Conservation (phyloP, 1,284 basidiomycete genomes). For the Thelephora terrestris region DNA sequence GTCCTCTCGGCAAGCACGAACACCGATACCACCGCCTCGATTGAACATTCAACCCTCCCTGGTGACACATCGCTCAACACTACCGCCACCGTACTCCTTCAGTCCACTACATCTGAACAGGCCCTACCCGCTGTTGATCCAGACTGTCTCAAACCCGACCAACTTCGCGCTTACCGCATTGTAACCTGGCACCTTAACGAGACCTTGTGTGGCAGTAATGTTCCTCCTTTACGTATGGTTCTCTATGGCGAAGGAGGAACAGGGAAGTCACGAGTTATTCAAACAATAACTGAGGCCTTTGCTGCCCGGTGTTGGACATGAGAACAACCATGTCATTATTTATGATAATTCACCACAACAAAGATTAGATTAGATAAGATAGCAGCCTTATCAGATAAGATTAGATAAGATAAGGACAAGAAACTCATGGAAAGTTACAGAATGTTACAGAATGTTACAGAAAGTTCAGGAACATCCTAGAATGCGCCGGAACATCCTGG, state of each 20-base stretch:
- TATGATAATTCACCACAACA: no score
- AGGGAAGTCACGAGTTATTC: slow-evolving; percentile 28
- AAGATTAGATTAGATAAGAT: no score
- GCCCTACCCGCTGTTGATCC: slow-evolving; percentile 2
- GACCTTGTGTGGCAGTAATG: slow-evolving; percentile 12
- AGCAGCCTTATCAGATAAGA: no score
- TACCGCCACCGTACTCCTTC: not conserved
- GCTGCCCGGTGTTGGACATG: no score
- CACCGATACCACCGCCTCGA: not conserved
- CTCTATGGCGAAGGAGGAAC: slow-evolving; percentile 27
- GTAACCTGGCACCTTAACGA: slow-evolving; percentile 18
- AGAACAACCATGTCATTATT: no score
- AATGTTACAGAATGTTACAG: no score
- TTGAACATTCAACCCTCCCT: not conserved
- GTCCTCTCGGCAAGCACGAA: not conserved
- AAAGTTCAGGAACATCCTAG: no score
- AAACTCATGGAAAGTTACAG: no score
- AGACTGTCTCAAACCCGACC: slow-evolving; percentile 8
- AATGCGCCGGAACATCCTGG: no score
- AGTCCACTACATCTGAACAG: not conserved
- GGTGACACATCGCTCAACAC: not conserved
- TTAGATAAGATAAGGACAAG: no score
- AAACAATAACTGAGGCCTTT: slow-evolving; percentile 22
- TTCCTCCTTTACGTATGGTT: slow-evolving; percentile 20
- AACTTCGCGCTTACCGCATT: slow-evolving; percentile 22